Evolutionary conservation across 495 filamentous ascomycete genomes (phyloP).

Genomic region (Aspergillus haitiensis): DNA sequence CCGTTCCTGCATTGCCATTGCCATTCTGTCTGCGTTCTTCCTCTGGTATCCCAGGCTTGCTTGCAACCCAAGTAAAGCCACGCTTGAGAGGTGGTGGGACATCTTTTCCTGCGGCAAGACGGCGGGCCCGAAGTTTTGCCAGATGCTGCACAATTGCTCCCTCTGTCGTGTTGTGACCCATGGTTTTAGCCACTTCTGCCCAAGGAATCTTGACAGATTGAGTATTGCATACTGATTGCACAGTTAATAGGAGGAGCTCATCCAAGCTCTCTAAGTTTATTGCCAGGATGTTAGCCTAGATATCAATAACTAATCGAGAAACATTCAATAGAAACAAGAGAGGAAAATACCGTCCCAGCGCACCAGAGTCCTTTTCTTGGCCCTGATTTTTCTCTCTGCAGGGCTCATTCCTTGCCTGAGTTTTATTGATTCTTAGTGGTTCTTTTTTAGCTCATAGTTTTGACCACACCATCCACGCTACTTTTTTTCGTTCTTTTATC

Average conservation of each 20-base stretch:
- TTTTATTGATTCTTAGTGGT: background rate
- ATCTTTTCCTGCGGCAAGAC: conserved; percentile 29
- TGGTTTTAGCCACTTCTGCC: conserved; percentile 34
- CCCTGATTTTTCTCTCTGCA: conserved; percentile 26
- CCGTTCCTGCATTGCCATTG: no score
- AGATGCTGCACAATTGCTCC: conserved; percentile 52
- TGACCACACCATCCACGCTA: no score
- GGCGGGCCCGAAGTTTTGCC: conserved; percentile 43
- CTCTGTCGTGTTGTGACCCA: conserved; percentile 40
- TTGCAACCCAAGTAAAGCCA: background rate
- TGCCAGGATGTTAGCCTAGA: conserved; percentile 14
- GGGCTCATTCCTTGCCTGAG: background rate
- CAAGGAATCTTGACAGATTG: conserved; percentile 43
- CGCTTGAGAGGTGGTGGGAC: conserved; percentile 43
- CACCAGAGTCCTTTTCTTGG: conserved; percentile 40
- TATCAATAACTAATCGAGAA: background rate
- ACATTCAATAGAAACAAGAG: background rate
- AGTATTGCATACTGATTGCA: conserved; percentile 46
- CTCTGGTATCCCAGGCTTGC: no score
- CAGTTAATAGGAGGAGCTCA: conserved; percentile 41
- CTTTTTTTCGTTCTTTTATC: no score
- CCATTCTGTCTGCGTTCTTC: background rate
- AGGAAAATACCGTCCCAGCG: conserved; percentile 48
- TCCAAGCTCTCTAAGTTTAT: conserved; percentile 38
- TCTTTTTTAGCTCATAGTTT: no score